Evolutionary conservation across 2,329 filamentous ascomycete genomes (phyloP).

Genomic region (Pseudocercospora fijiensis): DNA sequence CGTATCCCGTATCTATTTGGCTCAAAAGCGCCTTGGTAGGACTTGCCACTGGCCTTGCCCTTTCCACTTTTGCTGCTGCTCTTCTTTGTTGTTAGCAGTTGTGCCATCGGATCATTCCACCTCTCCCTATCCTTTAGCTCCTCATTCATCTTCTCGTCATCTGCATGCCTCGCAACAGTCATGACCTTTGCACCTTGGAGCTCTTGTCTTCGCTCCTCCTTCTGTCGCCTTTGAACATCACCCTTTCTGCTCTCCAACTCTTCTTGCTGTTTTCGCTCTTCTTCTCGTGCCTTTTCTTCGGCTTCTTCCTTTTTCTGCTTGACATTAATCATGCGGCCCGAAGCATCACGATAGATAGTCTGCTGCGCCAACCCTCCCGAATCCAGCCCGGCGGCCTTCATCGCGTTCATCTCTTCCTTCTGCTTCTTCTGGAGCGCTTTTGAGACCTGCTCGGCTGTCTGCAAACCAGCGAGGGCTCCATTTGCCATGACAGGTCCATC

Average conservation of each 20-base stretch:
- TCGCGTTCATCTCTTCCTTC: constrained; percentile 58
- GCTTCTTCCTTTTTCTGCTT: constrained; percentile 86
- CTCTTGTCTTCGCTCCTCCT: constrained; percentile 62
- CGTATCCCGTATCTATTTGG: constrained; percentile 93
- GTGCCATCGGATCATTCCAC: constrained; percentile 93
- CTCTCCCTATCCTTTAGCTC: constrained; percentile 73
- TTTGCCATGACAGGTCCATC: constrained; percentile 72
- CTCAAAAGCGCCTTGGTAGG: constrained; percentile 75
- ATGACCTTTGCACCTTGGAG: constrained; percentile 80
- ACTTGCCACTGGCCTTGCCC: constrained; percentile 48
- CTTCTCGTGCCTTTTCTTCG: constrained; percentile 73
- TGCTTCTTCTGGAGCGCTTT: constrained; percentile 60
- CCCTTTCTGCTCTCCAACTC: constrained; percentile 73
- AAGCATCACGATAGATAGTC: constrained; percentile 93
- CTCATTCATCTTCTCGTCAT: constrained; percentile 82
- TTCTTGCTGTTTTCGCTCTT: constrained; percentile 61
- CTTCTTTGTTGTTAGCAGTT: constrained; percentile 65
- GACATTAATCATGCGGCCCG: constrained; percentile 89
- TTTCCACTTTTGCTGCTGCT: constrained; percentile 58
- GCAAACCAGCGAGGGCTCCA: constrained; percentile 82
- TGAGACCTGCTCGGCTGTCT: constrained; percentile 73
- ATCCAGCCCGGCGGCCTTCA: constrained; percentile 47
- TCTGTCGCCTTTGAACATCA: constrained; percentile 75
- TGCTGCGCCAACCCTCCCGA: constrained; percentile 59
- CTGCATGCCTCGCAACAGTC: constrained; percentile 73